Conservation (phyloP, 2,329 filamentous ascomycete genomes). For the Fusarium redolens region DNA sequence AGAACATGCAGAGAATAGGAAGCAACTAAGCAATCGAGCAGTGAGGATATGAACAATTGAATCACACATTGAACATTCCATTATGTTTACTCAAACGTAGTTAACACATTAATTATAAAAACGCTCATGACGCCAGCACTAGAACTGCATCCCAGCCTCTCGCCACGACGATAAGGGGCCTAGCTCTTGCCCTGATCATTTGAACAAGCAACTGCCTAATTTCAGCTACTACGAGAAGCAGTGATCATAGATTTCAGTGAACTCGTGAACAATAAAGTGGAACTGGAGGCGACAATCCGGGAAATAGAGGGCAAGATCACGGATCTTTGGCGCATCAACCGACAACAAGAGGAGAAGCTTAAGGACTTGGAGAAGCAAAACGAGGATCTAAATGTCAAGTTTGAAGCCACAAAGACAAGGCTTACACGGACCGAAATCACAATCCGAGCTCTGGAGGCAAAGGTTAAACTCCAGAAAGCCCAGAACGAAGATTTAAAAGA, state of each 20-base stretch:
- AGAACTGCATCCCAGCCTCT: background rate
- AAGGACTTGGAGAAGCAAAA: background rate
- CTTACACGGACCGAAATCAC: accelerated
- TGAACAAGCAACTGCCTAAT: no score
- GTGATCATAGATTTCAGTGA: background rate
- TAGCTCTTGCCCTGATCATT: no score
- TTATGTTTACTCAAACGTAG: accelerated
- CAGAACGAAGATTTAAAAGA: accelerated
- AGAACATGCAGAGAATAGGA: background rate
- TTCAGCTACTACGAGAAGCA: no score
- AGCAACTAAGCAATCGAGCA: accelerated
- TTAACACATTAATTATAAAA: background rate
- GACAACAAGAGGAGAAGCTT: background rate
- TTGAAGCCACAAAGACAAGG: no score
- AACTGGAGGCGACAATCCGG: background rate
- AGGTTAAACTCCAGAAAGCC: background rate
- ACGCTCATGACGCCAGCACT: background rate
- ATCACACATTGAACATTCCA: background rate
- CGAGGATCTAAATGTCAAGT: no score
- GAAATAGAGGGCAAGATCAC: background rate
- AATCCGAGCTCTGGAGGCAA: background rate
- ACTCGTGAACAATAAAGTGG: no score
- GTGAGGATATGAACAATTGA: accelerated
- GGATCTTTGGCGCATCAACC: background rate
- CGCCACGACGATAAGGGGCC: background rate